These are phyloP conservation scores for Colletotrichum scovillei DNA, from an alignment of 2,329 filamentous ascomycete species.

Conservation along the genomic window DNA sequence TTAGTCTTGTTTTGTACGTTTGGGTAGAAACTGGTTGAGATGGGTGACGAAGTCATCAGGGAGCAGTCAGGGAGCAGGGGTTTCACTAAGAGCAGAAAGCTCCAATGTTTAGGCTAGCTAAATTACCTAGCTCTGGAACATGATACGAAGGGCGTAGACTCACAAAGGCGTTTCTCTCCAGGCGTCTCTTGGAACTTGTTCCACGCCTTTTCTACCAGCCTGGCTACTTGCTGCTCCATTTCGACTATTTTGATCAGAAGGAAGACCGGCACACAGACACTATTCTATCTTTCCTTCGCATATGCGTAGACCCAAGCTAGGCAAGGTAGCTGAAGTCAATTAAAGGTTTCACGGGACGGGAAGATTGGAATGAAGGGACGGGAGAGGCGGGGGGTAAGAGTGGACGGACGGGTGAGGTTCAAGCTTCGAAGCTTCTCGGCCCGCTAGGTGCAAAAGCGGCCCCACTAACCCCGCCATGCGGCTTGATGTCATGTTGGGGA, in stretches of 20 bases:
- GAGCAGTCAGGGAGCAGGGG: neutral
- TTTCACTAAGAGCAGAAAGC: neutral
- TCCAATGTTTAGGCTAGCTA: neutral
- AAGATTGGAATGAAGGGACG: neutral
- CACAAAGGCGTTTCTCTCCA: slow-evolving; percentile 60
- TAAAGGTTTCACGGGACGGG: neutral
- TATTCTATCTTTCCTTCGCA: neutral
- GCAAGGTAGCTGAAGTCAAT: neutral
- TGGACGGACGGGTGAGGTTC: neutral
- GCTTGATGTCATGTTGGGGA: slow-evolving; percentile 35
- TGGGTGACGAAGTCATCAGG: neutral
- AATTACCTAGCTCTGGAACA: neutral
- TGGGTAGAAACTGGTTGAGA: neutral
- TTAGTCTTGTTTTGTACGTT: neutral
- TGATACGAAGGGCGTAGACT: slow-evolving; percentile 42
- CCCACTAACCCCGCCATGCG: slow-evolving; percentile 34
- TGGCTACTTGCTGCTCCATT: slow-evolving; percentile 83
- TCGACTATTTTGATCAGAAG: neutral
- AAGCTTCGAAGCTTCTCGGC: neutral
- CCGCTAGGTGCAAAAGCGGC: slow-evolving; percentile 11
- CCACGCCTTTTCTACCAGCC: slow-evolving; percentile 80
- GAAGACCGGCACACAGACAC: neutral
- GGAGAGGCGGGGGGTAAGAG: too few species aligned
- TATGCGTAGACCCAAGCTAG: too few species aligned
- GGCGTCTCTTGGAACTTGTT: slow-evolving; percentile 65